A percentile compares a stretch with the other conserved stretches of the same genome.
These are phyloP conservation scores for Paecilomyces variotii DNA, from an alignment of 2,329 filamentous ascomycete genomes.

Conservation along the genomic window DNA sequence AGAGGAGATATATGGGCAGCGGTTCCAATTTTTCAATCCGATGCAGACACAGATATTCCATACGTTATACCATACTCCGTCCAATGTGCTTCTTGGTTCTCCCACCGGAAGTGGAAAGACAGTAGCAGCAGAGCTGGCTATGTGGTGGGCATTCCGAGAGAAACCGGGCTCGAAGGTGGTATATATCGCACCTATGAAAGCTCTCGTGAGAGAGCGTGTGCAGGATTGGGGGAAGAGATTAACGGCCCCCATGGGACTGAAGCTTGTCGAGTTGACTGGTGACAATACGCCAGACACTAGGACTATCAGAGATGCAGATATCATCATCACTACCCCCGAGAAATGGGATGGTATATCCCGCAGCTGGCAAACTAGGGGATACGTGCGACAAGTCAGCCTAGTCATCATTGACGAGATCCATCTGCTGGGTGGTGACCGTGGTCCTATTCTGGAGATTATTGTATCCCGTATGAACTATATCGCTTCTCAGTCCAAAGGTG, in stretches of 20 bases:
- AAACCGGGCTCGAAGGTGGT: constrained; percentile 94
- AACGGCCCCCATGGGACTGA: constrained; percentile 73
- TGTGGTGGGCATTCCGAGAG: constrained; percentile 99
- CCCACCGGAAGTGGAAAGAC: constrained; percentile 98
- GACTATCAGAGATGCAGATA: constrained; percentile 90
- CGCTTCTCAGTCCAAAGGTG: constrained; percentile 80
- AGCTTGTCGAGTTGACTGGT: constrained; percentile 89
- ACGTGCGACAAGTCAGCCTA: constrained; percentile 86
- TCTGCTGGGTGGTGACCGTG: constrained; percentile 88
- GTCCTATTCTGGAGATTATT: constrained; percentile 96
- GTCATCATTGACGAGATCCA: constrained; percentile 99
- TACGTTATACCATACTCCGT: constrained; percentile 82
- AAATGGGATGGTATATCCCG: constrained; percentile 99
- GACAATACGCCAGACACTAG: constrained; percentile 97
- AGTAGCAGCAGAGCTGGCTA: constrained; percentile 87
- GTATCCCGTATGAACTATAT: constrained; percentile 96
- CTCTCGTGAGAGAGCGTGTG: constrained; percentile 89
- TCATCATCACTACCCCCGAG: constrained; percentile 98
- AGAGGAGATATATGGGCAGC: constrained; percentile 78
- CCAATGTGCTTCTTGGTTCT: constrained; percentile 89
- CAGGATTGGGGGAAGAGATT: constrained; percentile 87
- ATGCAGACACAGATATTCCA: constrained; percentile 99
- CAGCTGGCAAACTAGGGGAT: constrained; percentile 96
- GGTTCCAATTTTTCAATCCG: constrained; percentile 95
- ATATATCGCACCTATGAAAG: constrained; percentile 99